Conservation (phyloP, 177 flowering plant genomes). For the Telopea speciosissima region DNA sequence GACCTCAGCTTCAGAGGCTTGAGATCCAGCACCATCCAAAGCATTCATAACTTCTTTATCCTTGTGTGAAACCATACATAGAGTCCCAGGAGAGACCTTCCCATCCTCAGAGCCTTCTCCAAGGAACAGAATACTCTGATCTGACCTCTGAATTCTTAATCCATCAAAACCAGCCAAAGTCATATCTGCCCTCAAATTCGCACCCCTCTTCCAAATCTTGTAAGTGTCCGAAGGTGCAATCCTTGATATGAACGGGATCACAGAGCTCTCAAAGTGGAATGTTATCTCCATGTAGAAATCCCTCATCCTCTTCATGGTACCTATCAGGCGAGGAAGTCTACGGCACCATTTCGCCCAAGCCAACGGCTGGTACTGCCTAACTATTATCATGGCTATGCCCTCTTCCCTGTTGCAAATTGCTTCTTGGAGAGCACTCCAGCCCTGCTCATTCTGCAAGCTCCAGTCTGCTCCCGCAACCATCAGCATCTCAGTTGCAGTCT, state of each 20-base stretch:
- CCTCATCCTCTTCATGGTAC: slow-evolving; percentile 67
- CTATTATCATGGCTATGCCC: slow-evolving; percentile 56
- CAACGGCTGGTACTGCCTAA: slow-evolving; percentile 73
- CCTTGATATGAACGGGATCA: slow-evolving; percentile 76
- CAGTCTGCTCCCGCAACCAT: slow-evolving; percentile 86
- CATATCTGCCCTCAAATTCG: slow-evolving; percentile 85
- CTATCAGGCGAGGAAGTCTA: slow-evolving; percentile 70
- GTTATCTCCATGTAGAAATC: slow-evolving; percentile 90
- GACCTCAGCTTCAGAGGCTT: slow-evolving; percentile 66
- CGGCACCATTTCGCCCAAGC: slow-evolving; percentile 95
- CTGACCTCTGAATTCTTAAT: slow-evolving; percentile 68
- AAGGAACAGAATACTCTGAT: slow-evolving; percentile 73
- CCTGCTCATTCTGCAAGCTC: slow-evolving; percentile 84
- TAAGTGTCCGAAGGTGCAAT: slow-evolving; percentile 90
- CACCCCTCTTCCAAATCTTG: slow-evolving; percentile 81
- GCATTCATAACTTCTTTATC: slow-evolving; percentile 87
- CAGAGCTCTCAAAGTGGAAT: slow-evolving; percentile 80
- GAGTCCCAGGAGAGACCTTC: slow-evolving; percentile 64
- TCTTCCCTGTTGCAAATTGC: slow-evolving; percentile 73
- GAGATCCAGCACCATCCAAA: slow-evolving; percentile 79
- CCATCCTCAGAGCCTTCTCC: slow-evolving; percentile 94
- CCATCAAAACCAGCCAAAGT: slow-evolving; percentile 90
- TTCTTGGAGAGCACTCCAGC: slow-evolving; percentile 87
- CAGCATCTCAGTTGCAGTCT: slow-evolving; percentile 55
- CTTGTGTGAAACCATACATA: slow-evolving; percentile 73